Evolutionary conservation across 768 basidiomycete species (phyloP), one percentile per base, ranked within the genome.

Genomic region (Roridomyces roridus): DNA sequence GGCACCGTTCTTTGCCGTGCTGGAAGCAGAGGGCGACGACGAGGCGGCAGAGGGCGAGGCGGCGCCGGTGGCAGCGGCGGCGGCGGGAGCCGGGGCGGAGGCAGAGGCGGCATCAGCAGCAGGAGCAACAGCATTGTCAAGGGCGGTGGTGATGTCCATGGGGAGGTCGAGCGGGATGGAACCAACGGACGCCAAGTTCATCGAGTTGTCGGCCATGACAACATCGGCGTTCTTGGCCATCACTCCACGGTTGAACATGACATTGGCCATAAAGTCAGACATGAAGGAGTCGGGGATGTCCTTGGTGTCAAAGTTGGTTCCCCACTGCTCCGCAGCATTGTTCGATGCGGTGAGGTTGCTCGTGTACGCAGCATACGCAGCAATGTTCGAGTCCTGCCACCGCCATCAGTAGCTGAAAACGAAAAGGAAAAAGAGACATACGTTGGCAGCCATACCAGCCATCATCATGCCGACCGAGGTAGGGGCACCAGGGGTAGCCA

Each of bases 101-200:
- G 69, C 61, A 14, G 71, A 46, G 25, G 68, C 37, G 43, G 63
- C 47, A 36, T 68, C 59, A n/a, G 69, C 60, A 7, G 77, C 45
- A 9, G 69, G 23, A 29, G 67, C 60, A 21, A 64, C 63, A 40
- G 80, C 72, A 56, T 69, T 75, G 68, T 70, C 74, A 47, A 83
- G 71, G 55, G 78, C 79, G 24, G 68, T 68, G 57, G 75, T 72
- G 60, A 89, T 73, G 67, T 90, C 87, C 51, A 76, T 69, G 59
- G 89, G 89, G 57, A 88, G 70, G 80, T 80, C 80, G 55, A 88
- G 64, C 24, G 88, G 81, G 35, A 77, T 80, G 61, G 62, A 67
- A 51, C 69, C 71, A 26, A 75, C 65, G 35, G 64, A 62, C 66
- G 74, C 73, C 53, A 87, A 73, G 72, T 86, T 76, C 67, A 88